Evolutionary conservation across 2,329 filamentous ascomycete genomes (phyloP), one percentile per base, ranked within the genome.

Genomic region (Teratosphaeria destructans): DNA sequence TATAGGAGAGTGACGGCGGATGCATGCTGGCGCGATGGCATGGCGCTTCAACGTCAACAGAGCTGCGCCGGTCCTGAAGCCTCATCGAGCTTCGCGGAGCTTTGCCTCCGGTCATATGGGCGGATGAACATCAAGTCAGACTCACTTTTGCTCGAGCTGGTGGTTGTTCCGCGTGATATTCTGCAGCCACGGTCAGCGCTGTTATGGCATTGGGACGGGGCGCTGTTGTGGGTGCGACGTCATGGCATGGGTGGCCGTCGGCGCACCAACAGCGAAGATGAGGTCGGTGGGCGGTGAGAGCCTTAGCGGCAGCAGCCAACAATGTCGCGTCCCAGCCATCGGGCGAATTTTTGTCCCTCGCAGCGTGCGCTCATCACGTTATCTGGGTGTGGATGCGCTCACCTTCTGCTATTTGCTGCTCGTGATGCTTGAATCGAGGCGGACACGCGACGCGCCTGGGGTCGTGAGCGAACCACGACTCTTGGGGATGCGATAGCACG

Each of bases 341-440:
- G 5, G n/a, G 43, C 43, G 10, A 49, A 23, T 49, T 39, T 8
- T 19, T 19, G 43, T 23, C n/a, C 43, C 49, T 52, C 55, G 58
- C 58, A 59, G 54, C 39, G 54, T 26, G 23, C 8, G 19, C 54
- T 37, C 58, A 29, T 59, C 58, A 59, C 58, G 58, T 59, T 59
- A 59, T 55, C 19, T 7, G 26, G 14, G 52, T 23, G 32, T 26
- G 52, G 52, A 7, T 14, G 32, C 52, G 29, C 52, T 29, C 26
- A 55, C 54, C 16, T 23, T 59, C 27, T 53, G 54, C 16, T 34
- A 23, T 11, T 52, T 54, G 58, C 56, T 56, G 39, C 58, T 59
- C 35, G 26, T 52, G n/a, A 35, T 52, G 27, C 54, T 58, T 58
- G 49, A 49, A 26, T 43, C 16, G 43, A 53, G 23, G n/a, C 43